Percentiles rank a stretch among this genome's conserved stretches.
These are phyloP conservation scores for Aspergillus sclerotioniger DNA, from an alignment of 495 filamentous ascomycete genomes.

Conservation along the genomic window DNA sequence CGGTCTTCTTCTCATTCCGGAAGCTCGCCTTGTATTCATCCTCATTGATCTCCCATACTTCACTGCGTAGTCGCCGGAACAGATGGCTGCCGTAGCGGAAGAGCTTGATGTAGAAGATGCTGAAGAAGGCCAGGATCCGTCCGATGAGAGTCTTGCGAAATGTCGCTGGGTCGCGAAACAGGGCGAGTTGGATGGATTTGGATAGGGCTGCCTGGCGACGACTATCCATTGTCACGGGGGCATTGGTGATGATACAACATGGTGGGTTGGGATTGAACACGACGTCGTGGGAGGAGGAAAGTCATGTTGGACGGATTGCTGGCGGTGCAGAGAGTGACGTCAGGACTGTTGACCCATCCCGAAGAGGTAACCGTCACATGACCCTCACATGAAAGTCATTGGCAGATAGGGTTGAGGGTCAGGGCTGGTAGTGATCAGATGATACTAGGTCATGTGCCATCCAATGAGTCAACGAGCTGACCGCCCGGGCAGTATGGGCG, in stretches of 20 bases:
- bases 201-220: constrained; percentile 32
- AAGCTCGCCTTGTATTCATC: constrained; percentile 55
- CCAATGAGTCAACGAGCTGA: constrained; percentile 27
- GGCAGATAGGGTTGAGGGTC: constrained; percentile 8
- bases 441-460: constrained; percentile 9
- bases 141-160: constrained; percentile 29
- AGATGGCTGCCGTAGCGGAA: constrained; percentile 27
- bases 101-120: constrained; percentile 32
- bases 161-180: constrained; percentile 29
- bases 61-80: constrained; percentile 33
- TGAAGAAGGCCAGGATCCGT: constrained; percentile 37
- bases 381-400: too few species aligned
- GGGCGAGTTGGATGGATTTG: constrained; percentile 34
- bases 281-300: not conserved
- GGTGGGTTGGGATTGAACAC: not conserved
- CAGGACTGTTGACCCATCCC: constrained; percentile 7
- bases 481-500: constrained; percentile 28
- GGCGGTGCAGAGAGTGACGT: constrained; percentile 17
- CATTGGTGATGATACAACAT: not conserved
- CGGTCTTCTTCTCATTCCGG: constrained; percentile 29
- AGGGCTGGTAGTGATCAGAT: constrained; percentile 16
- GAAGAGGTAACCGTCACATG: not conserved
- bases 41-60: constrained; percentile 52
- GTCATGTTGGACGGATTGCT: not conserved
- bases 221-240: constrained; percentile 24